A percentile compares a stretch with the other conserved stretches of the same genome.
phyloP scores from a whole-genome alignment of 306 rosid genomes.

The Quercus bicolor region DNA sequence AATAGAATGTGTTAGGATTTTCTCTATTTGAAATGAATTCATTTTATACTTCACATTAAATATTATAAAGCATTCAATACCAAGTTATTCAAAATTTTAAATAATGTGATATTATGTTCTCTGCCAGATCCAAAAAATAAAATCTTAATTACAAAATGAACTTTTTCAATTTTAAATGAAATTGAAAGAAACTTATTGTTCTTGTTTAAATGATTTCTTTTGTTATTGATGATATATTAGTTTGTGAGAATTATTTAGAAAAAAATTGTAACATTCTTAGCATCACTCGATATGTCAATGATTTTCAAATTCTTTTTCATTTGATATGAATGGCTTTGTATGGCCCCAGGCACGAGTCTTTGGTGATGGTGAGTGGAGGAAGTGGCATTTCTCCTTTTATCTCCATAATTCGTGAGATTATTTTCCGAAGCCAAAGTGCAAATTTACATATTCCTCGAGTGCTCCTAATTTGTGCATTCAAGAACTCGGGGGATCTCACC shows the following conservation, averaged over 20 bases:
- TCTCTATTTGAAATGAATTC: too few relatives aligned
- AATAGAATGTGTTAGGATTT: too few relatives aligned
- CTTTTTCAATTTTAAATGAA: too few relatives aligned
- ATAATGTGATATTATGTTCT: too few relatives aligned
- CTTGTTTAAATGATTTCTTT: too few relatives aligned
- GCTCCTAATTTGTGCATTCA: slow-evolving; percentile 44
- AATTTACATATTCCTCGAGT: slow-evolving; percentile 27
- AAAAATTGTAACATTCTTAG: background rate
- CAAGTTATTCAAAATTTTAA: too few relatives aligned
- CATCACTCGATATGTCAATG: background rate
- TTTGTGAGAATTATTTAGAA: background rate
- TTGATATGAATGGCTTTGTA: background rate
- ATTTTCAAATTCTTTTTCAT: background rate
- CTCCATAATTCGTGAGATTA: slow-evolving; percentile 60
- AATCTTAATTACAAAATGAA: too few relatives aligned
- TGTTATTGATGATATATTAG: too few relatives aligned
- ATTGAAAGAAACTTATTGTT: too few relatives aligned
- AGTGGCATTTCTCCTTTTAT: slow-evolving; percentile 64
- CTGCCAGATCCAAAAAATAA: too few relatives aligned
- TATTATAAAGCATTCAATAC: too few relatives aligned
- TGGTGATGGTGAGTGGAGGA: slow-evolving; percentile 60
- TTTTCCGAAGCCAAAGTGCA: slow-evolving; percentile 38
- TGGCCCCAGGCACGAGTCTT: slow-evolving; percentile 32
- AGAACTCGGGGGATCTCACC: slow-evolving; percentile 39
- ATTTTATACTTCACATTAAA: too few relatives aligned